Percentiles rank a stretch among this genome's conserved stretches.
Conservation (phyloP, 495 filamentous ascomycete genomes). For the Podospora appendiculata region DNA sequence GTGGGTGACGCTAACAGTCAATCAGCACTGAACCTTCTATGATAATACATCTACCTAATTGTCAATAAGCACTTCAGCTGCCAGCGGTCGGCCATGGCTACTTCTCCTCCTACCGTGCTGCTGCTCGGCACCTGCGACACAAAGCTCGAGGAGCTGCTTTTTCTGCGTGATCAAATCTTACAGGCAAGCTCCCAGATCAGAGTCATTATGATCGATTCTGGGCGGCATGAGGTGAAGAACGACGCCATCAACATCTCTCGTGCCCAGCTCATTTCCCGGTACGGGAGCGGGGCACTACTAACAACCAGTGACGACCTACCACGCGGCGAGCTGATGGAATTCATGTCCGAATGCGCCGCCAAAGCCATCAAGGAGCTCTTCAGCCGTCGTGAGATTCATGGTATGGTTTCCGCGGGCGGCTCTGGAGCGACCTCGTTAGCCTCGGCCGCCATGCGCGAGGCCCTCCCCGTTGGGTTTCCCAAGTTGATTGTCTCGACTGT, state of each 20-base stretch:
- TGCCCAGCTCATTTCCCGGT: conserved; percentile 12
- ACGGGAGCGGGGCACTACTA: not conserved
- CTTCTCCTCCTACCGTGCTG: too few relatives aligned
- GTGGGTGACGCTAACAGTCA: too few relatives aligned
- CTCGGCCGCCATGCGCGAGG: conserved; percentile 48
- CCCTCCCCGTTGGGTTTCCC: conserved; percentile 54
- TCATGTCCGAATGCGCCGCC: conserved; percentile 37
- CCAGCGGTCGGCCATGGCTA: too few relatives aligned
- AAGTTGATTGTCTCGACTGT: conserved; percentile 66
- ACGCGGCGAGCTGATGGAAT: conserved; percentile 42
- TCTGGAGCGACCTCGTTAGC: conserved; percentile 51
- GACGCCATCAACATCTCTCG: conserved; percentile 41
- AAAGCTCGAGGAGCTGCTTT: conserved; percentile 54
- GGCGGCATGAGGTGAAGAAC: conserved; percentile 33
- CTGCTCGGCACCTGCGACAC: conserved; percentile 64
- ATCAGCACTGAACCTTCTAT: too few relatives aligned
- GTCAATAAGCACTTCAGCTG: too few relatives aligned
- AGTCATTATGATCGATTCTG: conserved; percentile 51
- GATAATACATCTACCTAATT: too few relatives aligned
- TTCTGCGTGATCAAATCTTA: conserved; percentile 42
- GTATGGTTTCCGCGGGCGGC: conserved; percentile 48
- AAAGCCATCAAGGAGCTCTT: conserved; percentile 27
- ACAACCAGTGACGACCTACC: conserved; percentile 16
- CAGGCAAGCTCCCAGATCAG: conserved; percentile 6
- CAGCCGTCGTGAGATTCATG: conserved; percentile 36